Evolutionary conservation across 2,329 filamentous ascomycete species (phyloP).

Genomic region (Diaporthe velutina): DNA sequence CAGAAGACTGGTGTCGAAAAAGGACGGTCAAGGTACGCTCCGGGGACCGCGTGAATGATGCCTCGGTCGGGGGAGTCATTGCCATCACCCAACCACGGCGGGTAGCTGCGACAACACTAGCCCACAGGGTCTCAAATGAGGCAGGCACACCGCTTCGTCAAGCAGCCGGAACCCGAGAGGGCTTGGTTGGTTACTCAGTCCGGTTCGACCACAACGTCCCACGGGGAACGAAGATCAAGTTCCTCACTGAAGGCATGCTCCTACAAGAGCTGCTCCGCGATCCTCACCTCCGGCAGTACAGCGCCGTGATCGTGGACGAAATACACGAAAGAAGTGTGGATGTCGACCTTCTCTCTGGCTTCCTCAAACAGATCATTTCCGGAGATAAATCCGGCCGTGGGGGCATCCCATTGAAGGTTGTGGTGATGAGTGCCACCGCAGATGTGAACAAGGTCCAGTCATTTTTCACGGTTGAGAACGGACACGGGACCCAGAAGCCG

Average conservation of each 20-base stretch:
- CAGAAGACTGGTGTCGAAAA: constrained; percentile 82
- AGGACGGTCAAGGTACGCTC: constrained; percentile 63
- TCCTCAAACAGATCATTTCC: constrained; percentile 82
- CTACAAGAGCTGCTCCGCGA: constrained; percentile 93
- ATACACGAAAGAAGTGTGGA: constrained; percentile 97
- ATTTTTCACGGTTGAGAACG: constrained; percentile 72
- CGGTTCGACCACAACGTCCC: constrained; percentile 91
- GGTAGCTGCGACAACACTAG: constrained; percentile 93
- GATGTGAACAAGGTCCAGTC: constrained; percentile 82
- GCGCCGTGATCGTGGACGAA: constrained; percentile 92
- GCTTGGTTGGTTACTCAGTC: constrained; percentile 89
- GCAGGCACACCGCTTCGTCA: constrained; percentile 66
- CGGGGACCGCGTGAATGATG: constrained; percentile 51
- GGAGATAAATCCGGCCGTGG: constrained; percentile 74
- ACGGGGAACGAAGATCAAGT: constrained; percentile 89
- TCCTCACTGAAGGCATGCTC: constrained; percentile 95
- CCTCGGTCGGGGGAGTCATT: constrained; percentile 80
- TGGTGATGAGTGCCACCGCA: constrained; percentile 97
- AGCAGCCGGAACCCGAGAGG: constrained; percentile 52
- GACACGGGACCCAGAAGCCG: constrained; percentile 38
- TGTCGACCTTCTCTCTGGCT: constrained; percentile 91
- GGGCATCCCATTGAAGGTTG: constrained; percentile 84
- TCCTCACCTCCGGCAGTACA: constrained; percentile 85
- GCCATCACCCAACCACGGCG: constrained; percentile 95
- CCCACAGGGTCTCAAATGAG: constrained; percentile 88